Conservation (phyloP, 495 filamentous ascomycete species). For the Elasticomyces elasticus region DNA sequence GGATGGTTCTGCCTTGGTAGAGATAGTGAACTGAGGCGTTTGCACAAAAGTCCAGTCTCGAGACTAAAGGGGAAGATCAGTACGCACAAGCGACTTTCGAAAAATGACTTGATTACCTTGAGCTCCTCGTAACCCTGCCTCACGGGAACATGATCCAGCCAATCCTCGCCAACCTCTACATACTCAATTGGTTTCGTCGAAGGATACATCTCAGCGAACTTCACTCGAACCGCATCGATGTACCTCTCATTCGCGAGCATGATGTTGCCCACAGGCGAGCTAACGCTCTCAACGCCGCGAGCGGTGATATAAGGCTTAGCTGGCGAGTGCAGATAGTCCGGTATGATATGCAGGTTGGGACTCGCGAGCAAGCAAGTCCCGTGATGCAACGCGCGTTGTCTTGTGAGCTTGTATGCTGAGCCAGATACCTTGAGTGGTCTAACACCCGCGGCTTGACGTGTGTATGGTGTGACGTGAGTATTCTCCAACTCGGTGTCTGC, state of each 20-base stretch:
- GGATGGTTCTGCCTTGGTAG: conserved; percentile 1
- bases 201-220: conserved; percentile 49
- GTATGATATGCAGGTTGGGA: conserved; percentile 56
- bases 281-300: conserved; percentile 85
- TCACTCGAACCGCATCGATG: conserved; percentile 23
- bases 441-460: conserved; percentile 24
- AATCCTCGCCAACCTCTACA: conserved; percentile 41
- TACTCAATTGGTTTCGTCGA: conserved; percentile 16
- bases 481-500: conserved; percentile 24
- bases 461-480: conserved; percentile 31
- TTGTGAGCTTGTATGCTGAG: conserved; percentile 83
- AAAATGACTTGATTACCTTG: conserved; percentile 33
- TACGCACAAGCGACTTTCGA: neutral
- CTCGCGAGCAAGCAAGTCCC: conserved; percentile 76
- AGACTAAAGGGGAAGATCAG: conserved; percentile 37
- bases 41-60: conserved; percentile 72
- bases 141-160: conserved; percentile 42
- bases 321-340: conserved; percentile 58
- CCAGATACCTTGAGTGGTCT: conserved; percentile 73
- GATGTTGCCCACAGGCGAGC: conserved; percentile 74
- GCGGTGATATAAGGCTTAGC: conserved; percentile 65
- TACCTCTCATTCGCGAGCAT: conserved; percentile 31
- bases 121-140: conserved; percentile 53
- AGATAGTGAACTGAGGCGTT: conserved; percentile 66
- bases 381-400: conserved; percentile 72